Evolutionary conservation across 2,329 filamentous ascomycete species (phyloP).

Genomic region (Aspergillus tanneri): DNA sequence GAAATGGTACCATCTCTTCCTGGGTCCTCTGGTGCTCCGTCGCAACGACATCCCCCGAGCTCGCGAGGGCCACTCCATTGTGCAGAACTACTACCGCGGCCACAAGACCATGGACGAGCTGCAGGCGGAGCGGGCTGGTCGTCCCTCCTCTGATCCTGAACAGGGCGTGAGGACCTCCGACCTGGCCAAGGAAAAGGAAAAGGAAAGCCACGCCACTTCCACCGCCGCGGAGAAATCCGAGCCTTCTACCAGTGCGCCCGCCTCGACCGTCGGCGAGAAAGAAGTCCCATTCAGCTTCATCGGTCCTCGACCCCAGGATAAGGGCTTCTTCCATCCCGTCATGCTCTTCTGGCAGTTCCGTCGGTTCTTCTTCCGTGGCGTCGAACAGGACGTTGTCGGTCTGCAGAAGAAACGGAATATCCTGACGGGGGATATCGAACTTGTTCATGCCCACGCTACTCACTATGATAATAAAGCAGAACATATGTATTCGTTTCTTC

Average conservation of each 20-base stretch:
- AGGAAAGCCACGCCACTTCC: constrained; percentile 2
- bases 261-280: not conserved
- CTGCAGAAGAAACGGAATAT: constrained; percentile 19
- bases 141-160: constrained; percentile 4
- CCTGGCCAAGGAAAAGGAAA: not conserved
- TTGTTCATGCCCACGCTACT: constrained; percentile 15
- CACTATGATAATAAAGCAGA: constrained; percentile 21
- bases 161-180: not conserved
- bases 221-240: not conserved
- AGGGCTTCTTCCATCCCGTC: constrained; percentile 9
- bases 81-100: constrained; percentile 20
- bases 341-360: constrained; percentile 19
- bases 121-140: constrained; percentile 14
- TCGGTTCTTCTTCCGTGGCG: constrained; percentile 16
- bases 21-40: constrained; percentile 18
- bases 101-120: constrained; percentile 21
- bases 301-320: constrained; percentile 18
- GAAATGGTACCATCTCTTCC: constrained; percentile 13
- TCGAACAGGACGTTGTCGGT: constrained; percentile 18
- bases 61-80: constrained; percentile 5
- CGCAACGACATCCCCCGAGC: constrained; percentile 15
- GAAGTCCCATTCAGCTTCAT: constrained; percentile 6
- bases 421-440: constrained; percentile 18
- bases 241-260: not conserved
- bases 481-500: constrained; percentile 22